Conservation (phyloP, 495 filamentous ascomycete genomes). For the Penicillium ochrochloron region DNA sequence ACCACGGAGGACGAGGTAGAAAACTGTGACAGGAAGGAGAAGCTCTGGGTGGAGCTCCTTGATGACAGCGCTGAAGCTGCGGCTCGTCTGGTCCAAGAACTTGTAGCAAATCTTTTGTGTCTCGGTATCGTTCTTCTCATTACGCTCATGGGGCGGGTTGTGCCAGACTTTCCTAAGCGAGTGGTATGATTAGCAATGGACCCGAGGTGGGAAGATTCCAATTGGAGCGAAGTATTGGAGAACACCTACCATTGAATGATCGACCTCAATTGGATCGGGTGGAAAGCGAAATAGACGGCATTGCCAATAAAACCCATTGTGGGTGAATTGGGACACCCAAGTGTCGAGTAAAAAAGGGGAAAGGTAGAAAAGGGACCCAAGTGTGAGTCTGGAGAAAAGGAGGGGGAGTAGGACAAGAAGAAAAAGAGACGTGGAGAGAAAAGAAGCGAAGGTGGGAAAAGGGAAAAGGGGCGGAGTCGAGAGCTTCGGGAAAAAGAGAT, state of each 20-base stretch:
- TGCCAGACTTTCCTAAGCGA: constrained; percentile 89
- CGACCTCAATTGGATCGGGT: constrained; percentile 76
- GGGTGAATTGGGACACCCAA: constrained; percentile 22
- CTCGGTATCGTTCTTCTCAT: constrained; percentile 71
- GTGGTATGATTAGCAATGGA: constrained; percentile 6
- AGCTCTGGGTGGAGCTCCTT: constrained; percentile 94
- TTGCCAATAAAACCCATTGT: constrained; percentile 60
- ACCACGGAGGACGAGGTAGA: constrained; percentile 89
- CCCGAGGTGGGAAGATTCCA: background rate
- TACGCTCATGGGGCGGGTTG: constrained; percentile 84
- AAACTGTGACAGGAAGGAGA: constrained; percentile 85
- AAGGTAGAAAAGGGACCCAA: constrained; percentile 10
- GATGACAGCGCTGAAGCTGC: constrained; percentile 92
- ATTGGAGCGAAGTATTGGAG: background rate
- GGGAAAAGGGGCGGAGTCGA: constrained; percentile 11
- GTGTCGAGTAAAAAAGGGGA: constrained; percentile 5
- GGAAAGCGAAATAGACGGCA: constrained; percentile 74
- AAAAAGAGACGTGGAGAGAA: constrained; percentile 12
- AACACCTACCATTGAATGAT: constrained; percentile 87
- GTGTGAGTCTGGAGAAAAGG: constrained; percentile 7
- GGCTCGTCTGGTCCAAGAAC: constrained; percentile 84
- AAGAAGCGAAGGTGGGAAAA: constrained; percentile 15
- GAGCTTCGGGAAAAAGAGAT: constrained; percentile 1
- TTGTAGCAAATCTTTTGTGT: constrained; percentile 82
- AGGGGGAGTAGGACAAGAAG: background rate